A percentile compares a stretch with the other conserved stretches of the same genome.
phyloP scores from a whole-genome alignment of 768 basidiomycete genomes.

The Phlegmacium glaucopus region DNA sequence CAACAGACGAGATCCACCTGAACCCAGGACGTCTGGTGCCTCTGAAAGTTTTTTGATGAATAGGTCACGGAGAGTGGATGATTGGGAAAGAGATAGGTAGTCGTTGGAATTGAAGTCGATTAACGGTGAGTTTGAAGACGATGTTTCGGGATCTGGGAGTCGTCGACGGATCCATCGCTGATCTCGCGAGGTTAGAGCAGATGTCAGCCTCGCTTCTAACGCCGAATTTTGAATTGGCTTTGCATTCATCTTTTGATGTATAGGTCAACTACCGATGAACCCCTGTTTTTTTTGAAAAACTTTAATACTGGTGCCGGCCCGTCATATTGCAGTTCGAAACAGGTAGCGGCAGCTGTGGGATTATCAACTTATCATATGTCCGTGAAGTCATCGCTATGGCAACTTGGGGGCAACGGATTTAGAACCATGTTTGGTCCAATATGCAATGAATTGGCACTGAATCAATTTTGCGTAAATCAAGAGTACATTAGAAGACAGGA shows the following conservation, averaged over 20 bases:
- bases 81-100: constrained; percentile 80
- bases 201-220: constrained; percentile 35
- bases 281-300: no score
- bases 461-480: no score
- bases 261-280: no score
- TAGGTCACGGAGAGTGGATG: constrained; percentile 46
- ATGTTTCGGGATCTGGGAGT: constrained; percentile 53
- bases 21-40: constrained; percentile 69
- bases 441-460: no score
- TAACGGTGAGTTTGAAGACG: constrained; percentile 29
- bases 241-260: not conserved
- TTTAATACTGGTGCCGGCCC: no score
- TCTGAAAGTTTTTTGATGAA: constrained; percentile 54
- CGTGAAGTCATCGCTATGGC: no score
- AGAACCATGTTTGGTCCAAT: no score
- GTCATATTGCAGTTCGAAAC: no score
- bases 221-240: constrained; percentile 14
- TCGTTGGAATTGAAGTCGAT: constrained; percentile 89
- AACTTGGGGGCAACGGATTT: no score
- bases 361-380: no score
- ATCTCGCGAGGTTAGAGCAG: constrained; percentile 63
- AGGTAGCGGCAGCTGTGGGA: no score
- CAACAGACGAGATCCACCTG: constrained; percentile 84
- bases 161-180: constrained; percentile 65
- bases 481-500: no score